Evolutionary conservation across 208 protist genomes (phyloP).

Genomic region (Trypanosoma theileri): DNA sequence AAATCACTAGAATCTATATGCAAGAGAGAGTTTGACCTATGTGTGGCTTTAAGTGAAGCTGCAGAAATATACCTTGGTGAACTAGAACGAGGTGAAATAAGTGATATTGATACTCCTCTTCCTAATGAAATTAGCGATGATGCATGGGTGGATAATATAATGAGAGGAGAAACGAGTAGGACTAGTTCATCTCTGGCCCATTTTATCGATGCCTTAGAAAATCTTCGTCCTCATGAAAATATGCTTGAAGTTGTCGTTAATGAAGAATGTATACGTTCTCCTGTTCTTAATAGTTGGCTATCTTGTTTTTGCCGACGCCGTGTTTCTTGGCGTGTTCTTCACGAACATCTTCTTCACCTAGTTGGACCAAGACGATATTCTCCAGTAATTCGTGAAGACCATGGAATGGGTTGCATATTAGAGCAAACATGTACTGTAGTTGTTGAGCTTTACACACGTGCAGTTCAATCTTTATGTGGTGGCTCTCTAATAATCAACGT

Average conservation of each 20-base stretch:
- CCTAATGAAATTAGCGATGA: slow-evolving; percentile 28
- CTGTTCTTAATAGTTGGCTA: slow-evolving; percentile 71
- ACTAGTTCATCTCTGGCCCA: background rate
- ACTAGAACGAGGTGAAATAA: slow-evolving; percentile 22
- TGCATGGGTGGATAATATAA: slow-evolving; percentile 16
- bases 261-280: slow-evolving; percentile 65
- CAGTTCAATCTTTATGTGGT: slow-evolving; percentile 32
- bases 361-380: slow-evolving; percentile 37
- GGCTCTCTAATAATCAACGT: slow-evolving; percentile 49
- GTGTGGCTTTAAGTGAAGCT: slow-evolving; percentile 45
- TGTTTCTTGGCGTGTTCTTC: slow-evolving; percentile 82
- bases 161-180: slow-evolving; percentile 2
- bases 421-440: slow-evolving; percentile 58
- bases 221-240: slow-evolving; percentile 68
- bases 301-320: slow-evolving; percentile 75
- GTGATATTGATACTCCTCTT: background rate
- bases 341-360: slow-evolving; percentile 80
- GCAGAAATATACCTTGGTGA: slow-evolving; percentile 36
- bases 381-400: slow-evolving; percentile 47
- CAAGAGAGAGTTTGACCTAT: slow-evolving; percentile 73
- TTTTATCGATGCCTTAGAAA: slow-evolving; percentile 43
- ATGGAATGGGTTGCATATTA: slow-evolving; percentile 44
- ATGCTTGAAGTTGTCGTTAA: slow-evolving; percentile 82
- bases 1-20: slow-evolving; percentile 51
- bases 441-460: slow-evolving; percentile 54